phyloP scores from a whole-genome alignment of 1,284 basidiomycete species.

The Tetrapyrgos nigripes region DNA sequence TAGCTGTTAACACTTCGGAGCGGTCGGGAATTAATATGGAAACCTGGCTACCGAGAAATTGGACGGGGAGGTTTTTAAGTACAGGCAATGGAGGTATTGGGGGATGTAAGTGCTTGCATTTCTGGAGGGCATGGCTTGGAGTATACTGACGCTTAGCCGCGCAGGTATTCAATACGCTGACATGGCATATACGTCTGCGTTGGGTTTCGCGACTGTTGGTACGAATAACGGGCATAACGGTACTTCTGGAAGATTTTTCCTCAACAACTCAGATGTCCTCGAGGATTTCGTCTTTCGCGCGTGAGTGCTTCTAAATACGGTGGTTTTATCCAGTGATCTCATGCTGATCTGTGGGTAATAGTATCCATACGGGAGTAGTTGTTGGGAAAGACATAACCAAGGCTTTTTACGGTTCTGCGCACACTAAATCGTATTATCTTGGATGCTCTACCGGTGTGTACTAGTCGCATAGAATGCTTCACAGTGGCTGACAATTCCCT shows the following conservation, averaged over 20 bases:
- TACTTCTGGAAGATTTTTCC: slow-evolving; percentile 9
- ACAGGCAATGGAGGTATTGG: too few species aligned
- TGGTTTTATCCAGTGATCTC: background rate
- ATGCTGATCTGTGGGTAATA: background rate
- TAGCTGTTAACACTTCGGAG: too few species aligned
- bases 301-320: slow-evolving; percentile 5
- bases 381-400: too few species aligned
- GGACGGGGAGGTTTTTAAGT: too few species aligned
- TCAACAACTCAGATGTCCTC: too few species aligned
- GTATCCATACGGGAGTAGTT: slow-evolving; percentile 16
- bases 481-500: slow-evolving; percentile 20
- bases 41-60: too few species aligned
- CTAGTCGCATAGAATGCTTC: slow-evolving; percentile 19
- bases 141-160: slow-evolving; percentile 5
- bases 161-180: slow-evolving; percentile 13
- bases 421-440: too few species aligned
- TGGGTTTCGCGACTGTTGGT: slow-evolving; percentile 14
- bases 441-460: too few species aligned
- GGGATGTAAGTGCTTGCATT: slow-evolving; percentile 8
- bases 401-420: too few species aligned
- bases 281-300: too few species aligned
- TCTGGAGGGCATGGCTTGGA: slow-evolving; percentile 12
- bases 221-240: slow-evolving; percentile 16
- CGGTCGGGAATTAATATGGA: too few species aligned
- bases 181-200: slow-evolving; percentile 7